These are phyloP conservation scores for Phialophora tarda DNA, from an alignment of 2,329 filamentous ascomycete species.

Conservation along the genomic window DNA sequence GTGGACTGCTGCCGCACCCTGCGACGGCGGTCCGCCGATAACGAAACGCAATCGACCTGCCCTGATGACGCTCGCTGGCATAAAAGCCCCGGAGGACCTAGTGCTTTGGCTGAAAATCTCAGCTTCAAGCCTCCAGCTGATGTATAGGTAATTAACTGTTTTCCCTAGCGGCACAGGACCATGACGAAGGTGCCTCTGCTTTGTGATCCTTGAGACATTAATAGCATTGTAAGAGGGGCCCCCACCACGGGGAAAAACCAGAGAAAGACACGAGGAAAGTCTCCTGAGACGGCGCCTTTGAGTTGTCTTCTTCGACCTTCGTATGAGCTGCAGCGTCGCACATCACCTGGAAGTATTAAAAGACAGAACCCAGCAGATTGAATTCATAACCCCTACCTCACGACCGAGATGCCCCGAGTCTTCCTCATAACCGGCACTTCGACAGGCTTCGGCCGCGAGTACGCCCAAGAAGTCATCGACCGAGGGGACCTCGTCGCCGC, in stretches of 20 bases:
- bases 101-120: background rate
- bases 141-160: background rate
- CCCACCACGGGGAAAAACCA: background rate
- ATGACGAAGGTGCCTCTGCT: background rate
- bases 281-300: background rate
- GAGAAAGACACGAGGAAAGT: background rate
- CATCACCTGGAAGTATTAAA: background rate
- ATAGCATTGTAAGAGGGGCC: background rate
- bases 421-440: slow-evolving; percentile 54
- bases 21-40: background rate
- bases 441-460: slow-evolving; percentile 52
- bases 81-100: background rate
- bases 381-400: background rate
- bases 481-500: slow-evolving; percentile 52
- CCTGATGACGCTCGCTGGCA: background rate
- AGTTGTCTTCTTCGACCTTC: background rate
- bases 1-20: background rate
- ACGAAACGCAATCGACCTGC: background rate
- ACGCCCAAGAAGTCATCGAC: slow-evolving; percentile 47
- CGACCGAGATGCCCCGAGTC: slow-evolving; percentile 32
- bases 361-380: background rate
- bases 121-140: background rate
- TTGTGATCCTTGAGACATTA: background rate
- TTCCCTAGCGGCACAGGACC: background rate
- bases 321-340: background rate